Evolutionary conservation across 2,329 filamentous ascomycete species (phyloP), one percentile per base, ranked within the genome.

Genomic region (Didymella pomorum): DNA sequence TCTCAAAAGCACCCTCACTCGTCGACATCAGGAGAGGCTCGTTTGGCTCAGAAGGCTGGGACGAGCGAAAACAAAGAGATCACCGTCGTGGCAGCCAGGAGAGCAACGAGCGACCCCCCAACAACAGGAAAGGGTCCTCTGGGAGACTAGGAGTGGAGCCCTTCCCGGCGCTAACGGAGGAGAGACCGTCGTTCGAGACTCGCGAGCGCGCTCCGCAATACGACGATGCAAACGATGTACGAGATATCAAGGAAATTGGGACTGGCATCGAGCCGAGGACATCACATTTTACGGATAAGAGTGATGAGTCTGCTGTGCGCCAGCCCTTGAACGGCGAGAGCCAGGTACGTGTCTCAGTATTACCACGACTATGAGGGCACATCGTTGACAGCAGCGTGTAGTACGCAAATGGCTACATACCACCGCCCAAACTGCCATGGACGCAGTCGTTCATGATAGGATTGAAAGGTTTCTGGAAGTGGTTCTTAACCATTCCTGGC

Each of bases 401-500:
- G 73, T 76, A 75, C 55, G 61, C 70, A 21, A 79, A 75, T 47
- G 79, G 78, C 60, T 81, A 81, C 63, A 62, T 76, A 21, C 74
- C 77, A 26, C 79, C 79, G 6, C 79, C 79, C 1, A 79, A 80
- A 54, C 65, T 81, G 2, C 79, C 86, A 0, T 86, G 84, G 79
- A 82, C 79, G 33, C 84, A 87, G 56, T 84, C 87, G 1, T 84
- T 86, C 1, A 79, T 75, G 20, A 85, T 87, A 51, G 86, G 84
- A 1, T 70, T 87, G 12, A 79, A 82, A 26, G 83, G 85, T 0
- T 91, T 90, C 71, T 89, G 87, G 86, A 84, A 86, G 51, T 96
- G 92, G 79, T 86, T 90, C 67, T 79, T 85, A 35, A 96, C 91
- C 0, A 89, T 89, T 0, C 76, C 90, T 53, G 92, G 92, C 2